Percentiles rank a stretch among this genome's conserved stretches.
These are phyloP conservation scores for Aspergillus aculeatus DNA, from an alignment of 2,329 filamentous ascomycete genomes.

Conservation along the genomic window DNA sequence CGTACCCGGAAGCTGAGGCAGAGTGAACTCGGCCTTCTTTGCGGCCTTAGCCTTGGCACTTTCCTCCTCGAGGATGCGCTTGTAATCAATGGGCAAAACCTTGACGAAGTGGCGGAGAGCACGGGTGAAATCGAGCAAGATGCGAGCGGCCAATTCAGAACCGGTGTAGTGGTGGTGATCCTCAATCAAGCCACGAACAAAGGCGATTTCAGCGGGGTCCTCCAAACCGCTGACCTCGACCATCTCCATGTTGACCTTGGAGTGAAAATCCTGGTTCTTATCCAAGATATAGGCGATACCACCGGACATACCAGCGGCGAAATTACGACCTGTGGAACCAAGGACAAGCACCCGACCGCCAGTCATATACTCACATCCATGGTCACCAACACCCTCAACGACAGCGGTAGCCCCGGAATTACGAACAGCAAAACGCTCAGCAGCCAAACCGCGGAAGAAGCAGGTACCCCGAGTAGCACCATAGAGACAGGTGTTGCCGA, in stretches of 20 bases:
- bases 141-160: slow-evolving; percentile 87
- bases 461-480: slow-evolving; percentile 86
- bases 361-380: slow-evolving; percentile 99
- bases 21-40: slow-evolving; percentile 78
- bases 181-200: slow-evolving; percentile 85
- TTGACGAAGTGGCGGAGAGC: slow-evolving; percentile 89
- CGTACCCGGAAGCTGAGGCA: slow-evolving; percentile 70
- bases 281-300: slow-evolving; percentile 95
- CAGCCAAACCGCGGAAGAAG: slow-evolving; percentile 96
- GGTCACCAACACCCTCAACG: slow-evolving; percentile 93
- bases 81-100: slow-evolving; percentile 92
- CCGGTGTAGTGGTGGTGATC: slow-evolving; percentile 98
- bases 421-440: slow-evolving; percentile 92
- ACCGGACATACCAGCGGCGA: slow-evolving; percentile 97
- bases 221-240: slow-evolving; percentile 83
- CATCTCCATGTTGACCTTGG: slow-evolving; percentile 97
- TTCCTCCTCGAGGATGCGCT: slow-evolving; percentile 84
- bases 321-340: slow-evolving; percentile 89
- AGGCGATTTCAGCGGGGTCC: slow-evolving; percentile 85
- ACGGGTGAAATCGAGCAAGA: slow-evolving; percentile 91
- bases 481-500: slow-evolving; percentile 93
- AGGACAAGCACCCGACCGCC: slow-evolving; percentile 86
- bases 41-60: slow-evolving; percentile 80
- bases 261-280: slow-evolving; percentile 81
- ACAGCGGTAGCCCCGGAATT: slow-evolving; percentile 97